Conservation (phyloP, 2,329 filamentous ascomycete genomes). For the Botrytis galanthina region DNA sequence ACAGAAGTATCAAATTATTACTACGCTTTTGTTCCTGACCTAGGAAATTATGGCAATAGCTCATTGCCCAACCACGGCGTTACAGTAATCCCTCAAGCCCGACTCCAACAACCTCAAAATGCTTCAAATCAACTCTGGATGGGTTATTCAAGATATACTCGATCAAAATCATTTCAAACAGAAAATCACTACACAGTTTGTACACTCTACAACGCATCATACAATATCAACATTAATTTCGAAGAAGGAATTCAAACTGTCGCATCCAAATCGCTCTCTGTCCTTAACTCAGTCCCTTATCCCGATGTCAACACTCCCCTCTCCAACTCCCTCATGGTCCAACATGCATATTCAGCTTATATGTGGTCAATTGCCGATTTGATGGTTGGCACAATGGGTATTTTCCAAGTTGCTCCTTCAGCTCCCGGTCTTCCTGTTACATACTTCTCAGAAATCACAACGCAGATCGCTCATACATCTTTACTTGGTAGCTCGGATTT, state of each 20-base stretch:
- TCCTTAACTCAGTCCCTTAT: conserved; percentile 19
- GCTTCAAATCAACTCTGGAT: conserved; percentile 27
- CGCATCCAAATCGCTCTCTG: not conserved
- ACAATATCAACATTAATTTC: conserved; percentile 23
- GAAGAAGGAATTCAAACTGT: conserved; percentile 23
- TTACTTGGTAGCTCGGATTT: conserved; percentile 26
- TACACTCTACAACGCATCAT: conserved; percentile 25
- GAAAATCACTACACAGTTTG: conserved; percentile 22
- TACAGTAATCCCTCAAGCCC: not conserved
- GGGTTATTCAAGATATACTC: conserved; percentile 18
- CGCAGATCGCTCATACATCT: conserved; percentile 23
- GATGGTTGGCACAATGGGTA: conserved; percentile 26
- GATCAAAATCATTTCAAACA: not conserved
- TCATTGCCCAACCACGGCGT: not conserved
- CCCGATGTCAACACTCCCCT: conserved; percentile 3
- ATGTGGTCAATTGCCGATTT: conserved; percentile 25
- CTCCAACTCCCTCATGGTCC: conserved; percentile 11
- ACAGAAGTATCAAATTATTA: conserved; percentile 22
- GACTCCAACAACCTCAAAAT: conserved; percentile 23
- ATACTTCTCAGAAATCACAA: conserved; percentile 24
- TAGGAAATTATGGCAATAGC: conserved; percentile 14
- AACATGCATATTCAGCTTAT: conserved; percentile 27
- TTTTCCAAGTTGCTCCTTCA: conserved; percentile 9
- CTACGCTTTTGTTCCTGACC: conserved; percentile 26
- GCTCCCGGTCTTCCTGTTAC: conserved; percentile 5